Evolutionary conservation across 1,284 basidiomycete genomes (phyloP), one percentile per base, ranked within the genome.

Genomic region (Ceratobasidium sp.): DNA sequence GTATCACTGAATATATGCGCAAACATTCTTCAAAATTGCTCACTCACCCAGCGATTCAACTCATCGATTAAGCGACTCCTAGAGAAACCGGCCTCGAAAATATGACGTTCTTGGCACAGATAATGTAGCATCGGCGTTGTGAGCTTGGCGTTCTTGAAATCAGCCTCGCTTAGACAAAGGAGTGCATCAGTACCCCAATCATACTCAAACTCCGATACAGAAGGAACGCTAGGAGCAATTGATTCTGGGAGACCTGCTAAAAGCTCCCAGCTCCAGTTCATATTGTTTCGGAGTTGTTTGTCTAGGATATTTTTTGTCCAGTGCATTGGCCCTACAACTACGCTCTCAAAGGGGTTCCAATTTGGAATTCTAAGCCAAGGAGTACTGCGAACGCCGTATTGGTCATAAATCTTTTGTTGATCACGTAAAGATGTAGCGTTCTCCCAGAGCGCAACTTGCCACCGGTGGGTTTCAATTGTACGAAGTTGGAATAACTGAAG

Each of bases 241-340:
- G 35, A 3, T 23, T 8, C 10, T 3, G 45, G 45, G 17, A 42
- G n/a, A 23, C 61, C 61, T 7, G 37, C 39, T 7, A 1, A 17
- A 64, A 47, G 23, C 26, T 64, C 11, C 37, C 37, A 47, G 61
- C 39, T 64, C 42, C 39, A 42, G 1, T n/a, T n/a, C 61, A 64
- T 64, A 11, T 64, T 64, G 4, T 28, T 31, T 20, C 39, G 61
- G 6, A 64, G 13, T 11, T 64, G 61, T 28, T 64, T 60, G 1
- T 64, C 39, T 3, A 64, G 61, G 6, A 64, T 33, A 23, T 64
- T 64, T 33, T 64, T 64, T 3, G 39, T 28, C 61, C 61, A 64
- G 39, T 64, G 61, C 61, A 64, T 64, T 10, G 61, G 61, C 1
- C 33, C 61, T 1, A 64, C 39, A 28, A 31, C 26, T 2, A 37